These are phyloP conservation scores for Aspergillus sp. DNA, from an alignment of 2,329 filamentous ascomycete species.

Conservation along the genomic window DNA sequence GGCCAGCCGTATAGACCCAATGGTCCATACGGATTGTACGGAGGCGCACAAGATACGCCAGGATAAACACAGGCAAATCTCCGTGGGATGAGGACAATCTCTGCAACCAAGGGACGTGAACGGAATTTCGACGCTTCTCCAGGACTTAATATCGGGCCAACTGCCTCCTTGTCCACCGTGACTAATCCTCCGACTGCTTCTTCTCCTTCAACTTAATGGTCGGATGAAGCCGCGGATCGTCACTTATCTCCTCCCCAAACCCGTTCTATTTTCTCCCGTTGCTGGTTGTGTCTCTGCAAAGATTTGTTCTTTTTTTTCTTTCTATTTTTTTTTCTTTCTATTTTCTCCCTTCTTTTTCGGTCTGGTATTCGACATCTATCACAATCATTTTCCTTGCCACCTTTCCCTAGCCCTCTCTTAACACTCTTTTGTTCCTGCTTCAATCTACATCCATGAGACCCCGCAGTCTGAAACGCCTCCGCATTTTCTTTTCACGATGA, in stretches of 20 bases:
- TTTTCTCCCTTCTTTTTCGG: not conserved
- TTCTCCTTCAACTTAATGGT: too few relatives aligned
- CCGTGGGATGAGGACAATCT: too few relatives aligned
- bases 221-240: not conserved
- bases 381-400: not conserved
- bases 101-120: too few relatives aligned
- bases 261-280: not conserved
- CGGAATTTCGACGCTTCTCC: too few relatives aligned
- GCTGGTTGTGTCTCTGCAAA: not conserved
- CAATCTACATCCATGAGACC: slow-evolving; percentile 9
- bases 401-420: not conserved
- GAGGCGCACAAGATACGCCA: too few relatives aligned
- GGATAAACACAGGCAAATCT: too few relatives aligned
- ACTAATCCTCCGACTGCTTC: too few relatives aligned
- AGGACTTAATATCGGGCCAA: too few relatives aligned
- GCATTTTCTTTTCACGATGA: slow-evolving; percentile 6
- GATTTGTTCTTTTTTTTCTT: slow-evolving; percentile 1
- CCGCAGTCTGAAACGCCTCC: slow-evolving; percentile 12
- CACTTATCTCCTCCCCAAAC: not conserved
- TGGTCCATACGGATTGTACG: too few relatives aligned
- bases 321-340: not conserved
- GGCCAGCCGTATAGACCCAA: too few relatives aligned
- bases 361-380: too few relatives aligned
- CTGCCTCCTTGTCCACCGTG: too few relatives aligned
- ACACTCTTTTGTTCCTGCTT: not conserved